Conservation (phyloP, 352 stramenopile genomes). For the Phytophthora kernoviae region DNA sequence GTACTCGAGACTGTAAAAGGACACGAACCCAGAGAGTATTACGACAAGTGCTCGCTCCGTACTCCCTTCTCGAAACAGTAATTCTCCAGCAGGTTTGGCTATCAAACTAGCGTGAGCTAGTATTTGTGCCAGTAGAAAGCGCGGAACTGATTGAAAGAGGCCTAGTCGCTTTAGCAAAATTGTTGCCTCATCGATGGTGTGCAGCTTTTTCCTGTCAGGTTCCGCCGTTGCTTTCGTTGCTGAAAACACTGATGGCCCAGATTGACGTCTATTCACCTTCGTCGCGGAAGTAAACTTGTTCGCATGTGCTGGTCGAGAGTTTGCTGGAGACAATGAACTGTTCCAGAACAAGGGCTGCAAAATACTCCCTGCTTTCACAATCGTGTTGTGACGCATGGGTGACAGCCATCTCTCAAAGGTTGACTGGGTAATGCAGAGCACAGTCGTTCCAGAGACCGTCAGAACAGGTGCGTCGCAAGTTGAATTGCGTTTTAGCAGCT, state of each 20-base stretch:
- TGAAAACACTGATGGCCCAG: conserved; percentile 25
- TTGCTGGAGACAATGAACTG: conserved; percentile 9
- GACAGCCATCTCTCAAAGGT: conserved; percentile 54
- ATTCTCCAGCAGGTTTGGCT: conserved; percentile 45
- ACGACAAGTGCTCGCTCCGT: conserved; percentile 38
- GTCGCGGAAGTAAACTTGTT: conserved; percentile 5
- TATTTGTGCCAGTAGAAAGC: conserved; percentile 47
- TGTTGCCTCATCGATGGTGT: conserved; percentile 30
- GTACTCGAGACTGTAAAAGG: conserved; percentile 69
- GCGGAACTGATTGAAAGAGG: conserved; percentile 39
- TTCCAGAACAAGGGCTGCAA: conserved; percentile 38
- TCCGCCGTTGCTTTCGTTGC: background rate
- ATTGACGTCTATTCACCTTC: conserved; percentile 26
- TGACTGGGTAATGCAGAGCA: conserved; percentile 41
- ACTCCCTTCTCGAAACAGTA: conserved; percentile 61
- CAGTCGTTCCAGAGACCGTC: conserved; percentile 36
- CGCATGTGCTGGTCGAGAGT: conserved; percentile 4
- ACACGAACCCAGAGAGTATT: conserved; percentile 57
- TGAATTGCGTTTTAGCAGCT: conserved; percentile 25
- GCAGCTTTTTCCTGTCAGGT: conserved; percentile 2
- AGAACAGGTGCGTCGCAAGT: conserved; percentile 18
- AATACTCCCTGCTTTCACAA: conserved; percentile 45
- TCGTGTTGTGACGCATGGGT: conserved; percentile 33
- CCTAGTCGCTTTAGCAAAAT: conserved; percentile 49
- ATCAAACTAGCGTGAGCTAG: conserved; percentile 38